These are phyloP conservation scores for Cyberlindnera xylosilytica DNA, from an alignment of 805 yeast species.

Conservation along the genomic window DNA sequence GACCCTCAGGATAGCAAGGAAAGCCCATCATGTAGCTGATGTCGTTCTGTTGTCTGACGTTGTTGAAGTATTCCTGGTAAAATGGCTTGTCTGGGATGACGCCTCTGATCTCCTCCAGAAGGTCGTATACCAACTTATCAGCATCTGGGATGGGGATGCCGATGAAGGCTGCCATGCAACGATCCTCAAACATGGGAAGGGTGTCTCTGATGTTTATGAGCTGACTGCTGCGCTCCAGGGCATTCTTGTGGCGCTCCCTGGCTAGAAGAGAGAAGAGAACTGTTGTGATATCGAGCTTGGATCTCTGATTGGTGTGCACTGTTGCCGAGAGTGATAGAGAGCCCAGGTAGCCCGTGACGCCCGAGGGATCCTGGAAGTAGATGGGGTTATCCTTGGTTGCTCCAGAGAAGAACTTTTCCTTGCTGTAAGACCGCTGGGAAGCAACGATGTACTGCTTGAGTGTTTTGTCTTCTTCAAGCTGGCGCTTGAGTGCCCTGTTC, in stretches of 20 bases:
- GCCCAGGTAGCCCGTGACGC: background rate
- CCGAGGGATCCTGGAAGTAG: background rate
- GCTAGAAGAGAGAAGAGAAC: background rate
- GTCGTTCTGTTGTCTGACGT: background rate
- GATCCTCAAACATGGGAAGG: slow-evolving; percentile 1
- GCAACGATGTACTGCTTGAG: background rate
- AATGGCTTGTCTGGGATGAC: background rate
- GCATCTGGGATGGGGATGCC: background rate
- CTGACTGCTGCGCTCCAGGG: background rate
- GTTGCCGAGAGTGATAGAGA: background rate
- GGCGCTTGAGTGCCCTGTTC: slow-evolving; percentile 6
- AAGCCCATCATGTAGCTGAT: background rate
- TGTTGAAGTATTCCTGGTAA: background rate
- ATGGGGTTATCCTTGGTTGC: background rate
- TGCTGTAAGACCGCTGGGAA: background rate
- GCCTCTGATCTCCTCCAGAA: background rate
- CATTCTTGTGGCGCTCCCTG: background rate
- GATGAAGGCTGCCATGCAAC: background rate
- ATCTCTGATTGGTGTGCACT: background rate
- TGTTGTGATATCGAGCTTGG: background rate
- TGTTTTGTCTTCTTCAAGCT: background rate
- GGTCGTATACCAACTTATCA: background rate
- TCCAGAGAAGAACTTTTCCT: background rate
- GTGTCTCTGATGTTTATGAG: background rate
- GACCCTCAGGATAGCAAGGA: background rate